Conservation (phyloP, 495 filamentous ascomycete species). For the Hamigera avellanea region DNA sequence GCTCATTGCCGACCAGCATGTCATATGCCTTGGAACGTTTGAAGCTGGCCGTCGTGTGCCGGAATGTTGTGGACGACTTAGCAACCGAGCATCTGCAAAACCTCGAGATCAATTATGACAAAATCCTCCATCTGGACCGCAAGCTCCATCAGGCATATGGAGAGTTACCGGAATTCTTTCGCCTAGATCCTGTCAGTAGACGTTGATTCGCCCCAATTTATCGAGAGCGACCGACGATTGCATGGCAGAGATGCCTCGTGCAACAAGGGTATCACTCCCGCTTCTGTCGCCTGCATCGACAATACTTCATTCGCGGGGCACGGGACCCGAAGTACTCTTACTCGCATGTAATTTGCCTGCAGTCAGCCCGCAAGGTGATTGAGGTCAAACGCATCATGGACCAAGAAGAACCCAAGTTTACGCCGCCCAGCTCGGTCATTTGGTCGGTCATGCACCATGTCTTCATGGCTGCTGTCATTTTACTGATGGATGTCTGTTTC, state of each 20-base stretch:
- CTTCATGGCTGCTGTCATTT: conserved; percentile 35
- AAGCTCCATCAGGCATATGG: conserved; percentile 19
- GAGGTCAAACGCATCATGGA: conserved; percentile 30
- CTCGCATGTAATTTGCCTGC: conserved; percentile 30
- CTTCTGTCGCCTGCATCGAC: conserved; percentile 31
- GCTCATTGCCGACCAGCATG: conserved; percentile 26
- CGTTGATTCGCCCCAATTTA: conserved; percentile 22
- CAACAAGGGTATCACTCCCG: conserved; percentile 32
- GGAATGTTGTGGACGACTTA: conserved; percentile 27
- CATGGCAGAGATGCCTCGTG: conserved; percentile 28
- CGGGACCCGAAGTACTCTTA: conserved; percentile 31
- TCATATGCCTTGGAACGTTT: conserved; percentile 32
- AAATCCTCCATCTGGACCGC: conserved; percentile 22
- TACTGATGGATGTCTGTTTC: conserved; percentile 35
- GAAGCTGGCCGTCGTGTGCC: conserved; percentile 26
- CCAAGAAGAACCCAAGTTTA: conserved; percentile 17
- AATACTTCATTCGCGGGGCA: conserved; percentile 28
- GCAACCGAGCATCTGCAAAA: conserved; percentile 18
- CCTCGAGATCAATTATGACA: conserved; percentile 22
- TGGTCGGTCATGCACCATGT: conserved; percentile 34
- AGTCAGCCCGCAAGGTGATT: conserved; percentile 32
- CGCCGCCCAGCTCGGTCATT: conserved; percentile 15
- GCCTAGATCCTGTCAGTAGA: conserved; percentile 21
- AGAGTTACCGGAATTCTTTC: conserved; percentile 21
- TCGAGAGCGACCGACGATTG: conserved; percentile 20